phyloP scores from a whole-genome alignment of 495 filamentous ascomycete genomes.

The Penicillium cinerascens region DNA sequence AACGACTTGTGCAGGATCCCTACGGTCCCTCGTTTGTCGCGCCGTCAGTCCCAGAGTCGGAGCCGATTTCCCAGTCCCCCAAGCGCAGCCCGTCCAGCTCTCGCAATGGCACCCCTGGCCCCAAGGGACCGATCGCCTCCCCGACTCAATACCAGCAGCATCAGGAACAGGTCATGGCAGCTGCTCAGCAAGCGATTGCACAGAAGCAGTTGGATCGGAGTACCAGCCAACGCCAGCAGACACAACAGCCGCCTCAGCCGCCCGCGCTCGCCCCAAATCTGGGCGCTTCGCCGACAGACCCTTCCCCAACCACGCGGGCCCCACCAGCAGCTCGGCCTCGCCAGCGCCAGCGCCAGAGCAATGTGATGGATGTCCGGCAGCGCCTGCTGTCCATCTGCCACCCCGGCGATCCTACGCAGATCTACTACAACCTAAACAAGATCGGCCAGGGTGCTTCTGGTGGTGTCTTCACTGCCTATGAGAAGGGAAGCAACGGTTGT shows the following conservation, averaged over 20 bases:
- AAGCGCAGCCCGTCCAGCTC: conserved; percentile 42
- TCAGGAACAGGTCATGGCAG: conserved; percentile 73
- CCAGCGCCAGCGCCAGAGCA: conserved; percentile 71
- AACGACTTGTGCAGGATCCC: conserved; percentile 23
- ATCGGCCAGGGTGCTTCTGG: conserved; percentile 97
- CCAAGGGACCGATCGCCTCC: conserved; percentile 31
- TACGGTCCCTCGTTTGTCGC: conserved; percentile 26
- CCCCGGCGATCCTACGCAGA: conserved; percentile 77
- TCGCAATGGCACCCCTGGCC: conserved; percentile 37
- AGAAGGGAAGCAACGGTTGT: conserved; percentile 74
- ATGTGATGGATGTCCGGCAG: conserved; percentile 74
- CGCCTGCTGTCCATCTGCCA: conserved; percentile 85
- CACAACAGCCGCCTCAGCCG: conserved; percentile 26
- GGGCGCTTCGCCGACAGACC: conserved; percentile 21
- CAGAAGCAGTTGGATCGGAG: conserved; percentile 57
- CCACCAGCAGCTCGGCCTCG: conserved; percentile 65
- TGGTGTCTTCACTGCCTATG: conserved; percentile 90
- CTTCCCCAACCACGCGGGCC: conserved; percentile 52
- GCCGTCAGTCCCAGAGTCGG: conserved; percentile 45
- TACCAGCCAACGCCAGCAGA: conserved; percentile 61
- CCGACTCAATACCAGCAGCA: conserved; percentile 75
- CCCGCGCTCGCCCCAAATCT: conserved; percentile 21
- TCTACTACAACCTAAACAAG: conserved; percentile 86
- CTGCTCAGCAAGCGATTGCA: conserved; percentile 64
- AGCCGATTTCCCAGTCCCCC: conserved; percentile 53